Conservation (phyloP, 139 green algal species). For the Chlorella vulgaris region DNA sequence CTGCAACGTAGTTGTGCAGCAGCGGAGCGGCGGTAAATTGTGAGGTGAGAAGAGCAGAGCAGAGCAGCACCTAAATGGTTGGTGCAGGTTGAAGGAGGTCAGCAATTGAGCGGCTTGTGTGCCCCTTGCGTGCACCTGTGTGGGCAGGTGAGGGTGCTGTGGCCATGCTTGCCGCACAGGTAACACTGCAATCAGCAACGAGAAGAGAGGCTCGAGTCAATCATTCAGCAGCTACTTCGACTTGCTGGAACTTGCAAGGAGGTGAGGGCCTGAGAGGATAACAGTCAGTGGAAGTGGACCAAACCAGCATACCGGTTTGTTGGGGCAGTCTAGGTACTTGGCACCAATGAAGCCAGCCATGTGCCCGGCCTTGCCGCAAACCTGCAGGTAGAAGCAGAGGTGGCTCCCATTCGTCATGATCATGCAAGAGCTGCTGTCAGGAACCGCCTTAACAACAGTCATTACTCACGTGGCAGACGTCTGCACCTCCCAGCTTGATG, state of each 20-base stretch:
- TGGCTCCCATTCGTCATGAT: background rate
- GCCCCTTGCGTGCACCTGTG: too few relatives aligned
- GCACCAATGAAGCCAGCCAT: slow-evolving; percentile 85
- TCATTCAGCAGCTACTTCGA: too few relatives aligned
- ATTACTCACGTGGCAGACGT: slow-evolving; percentile 12
- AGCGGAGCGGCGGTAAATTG: background rate
- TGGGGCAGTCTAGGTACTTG: slow-evolving; percentile 82
- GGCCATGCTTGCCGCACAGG: background rate
- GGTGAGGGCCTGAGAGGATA: slow-evolving; percentile 86
- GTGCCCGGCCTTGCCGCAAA: slow-evolving; percentile 83
- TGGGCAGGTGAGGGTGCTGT: too few relatives aligned
- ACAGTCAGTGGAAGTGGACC: too few relatives aligned
- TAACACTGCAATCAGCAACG: background rate
- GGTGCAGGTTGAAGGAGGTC: too few relatives aligned
- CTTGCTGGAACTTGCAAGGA: slow-evolving; percentile 55
- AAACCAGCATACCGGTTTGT: too few relatives aligned
- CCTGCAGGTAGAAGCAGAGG: slow-evolving; percentile 51
- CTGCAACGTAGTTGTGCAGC: background rate
- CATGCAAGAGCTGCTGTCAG: background rate
- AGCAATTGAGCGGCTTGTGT: too few relatives aligned
- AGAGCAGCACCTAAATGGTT: too few relatives aligned
- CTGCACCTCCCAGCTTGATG: slow-evolving; percentile 30
- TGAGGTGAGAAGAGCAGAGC: too few relatives aligned
- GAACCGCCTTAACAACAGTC: background rate
- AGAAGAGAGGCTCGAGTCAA: too few relatives aligned